Base-by-base conservation (phyloP, 768 basidiomycete genomes). In the Daedaleopsis sinensis region DNA sequence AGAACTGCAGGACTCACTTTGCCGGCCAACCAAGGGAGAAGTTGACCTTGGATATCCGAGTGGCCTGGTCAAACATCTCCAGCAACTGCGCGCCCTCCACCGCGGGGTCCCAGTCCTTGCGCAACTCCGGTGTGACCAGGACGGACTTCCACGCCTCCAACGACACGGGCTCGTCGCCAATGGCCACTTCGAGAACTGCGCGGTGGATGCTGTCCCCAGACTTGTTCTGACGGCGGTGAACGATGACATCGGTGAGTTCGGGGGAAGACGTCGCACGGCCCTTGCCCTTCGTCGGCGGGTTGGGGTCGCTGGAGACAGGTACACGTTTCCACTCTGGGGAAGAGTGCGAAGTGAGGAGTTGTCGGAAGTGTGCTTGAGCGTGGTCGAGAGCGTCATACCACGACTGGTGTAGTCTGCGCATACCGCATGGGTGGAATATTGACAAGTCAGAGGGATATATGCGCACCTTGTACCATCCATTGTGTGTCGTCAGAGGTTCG, bases 21-120 rank as follows among this genome's bases (percentile, higher is more conserved):
- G 94, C 95, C 58, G 96, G 96, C 96, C 96, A 99, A 1, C 96
- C 96, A 11, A 99, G 76, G 8, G 88, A 88, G 72, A 93, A 98
- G 64, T 94, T 92, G 0, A 94, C 97, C 78, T 92, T 94, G 21
- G 84, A 83, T 69, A 99, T 90, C 61, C 94, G 80, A 9, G 94
- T 96, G 63, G 84, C 83, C 43, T 86, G 85, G 74, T 97, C 96
- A 58, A 96, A 84, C 76, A 93, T 80, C 74, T 98, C 95, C 43
- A 98, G 76, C 16, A 94, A 76, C 65, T 86, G 85, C 0, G 94
- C 87, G 49, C 86, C 84, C 65, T 96, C 92, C 18, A 97, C 96
- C 39, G 95, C 90, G 23, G 93, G 93, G 73, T 98, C 96, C 96
- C 94, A 94, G 69, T 93, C 89, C 71, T 90, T 87, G 63, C 94